Evolutionary conservation across 225 moss, liverwort and hornwort species (phyloP).

Genomic region (Thuidium tamariscinum): DNA sequence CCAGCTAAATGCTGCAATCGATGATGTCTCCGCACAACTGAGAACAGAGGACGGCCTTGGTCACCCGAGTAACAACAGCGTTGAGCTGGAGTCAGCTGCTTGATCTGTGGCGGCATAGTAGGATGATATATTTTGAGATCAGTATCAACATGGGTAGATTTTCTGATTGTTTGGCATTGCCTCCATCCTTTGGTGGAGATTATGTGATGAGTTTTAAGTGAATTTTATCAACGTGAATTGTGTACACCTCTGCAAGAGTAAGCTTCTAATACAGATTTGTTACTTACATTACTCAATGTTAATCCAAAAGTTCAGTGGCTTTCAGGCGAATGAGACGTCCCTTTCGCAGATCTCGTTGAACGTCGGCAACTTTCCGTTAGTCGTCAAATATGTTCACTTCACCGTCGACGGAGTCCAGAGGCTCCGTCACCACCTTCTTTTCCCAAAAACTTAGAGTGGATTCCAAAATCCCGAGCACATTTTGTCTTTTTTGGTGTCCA

Average conservation of each 20-base stretch:
- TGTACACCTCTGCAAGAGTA: not conserved
- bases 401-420: not conserved
- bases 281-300: not conserved
- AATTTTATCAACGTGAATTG: not conserved
- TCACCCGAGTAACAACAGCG: conserved; percentile 37
- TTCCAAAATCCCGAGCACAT: not conserved
- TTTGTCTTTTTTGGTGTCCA: not conserved
- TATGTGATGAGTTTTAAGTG: not conserved
- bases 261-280: not conserved
- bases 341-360: too few species aligned
- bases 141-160: not conserved
- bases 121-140: not conserved
- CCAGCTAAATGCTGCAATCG: conserved; percentile 94
- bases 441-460: not conserved
- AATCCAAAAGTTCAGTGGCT: not conserved
- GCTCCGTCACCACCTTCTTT: not conserved
- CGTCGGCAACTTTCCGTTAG: not conserved
- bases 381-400: not conserved
- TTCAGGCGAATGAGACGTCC: too few species aligned
- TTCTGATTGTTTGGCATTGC: not conserved
- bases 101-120: not conserved
- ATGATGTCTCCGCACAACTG: conserved; percentile 89
- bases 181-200: not conserved
- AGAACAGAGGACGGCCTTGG: conserved; percentile 73
- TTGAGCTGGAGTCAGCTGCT: conserved; percentile 38